Evolutionary conservation across 2,329 filamentous ascomycete species (phyloP).

Genomic region (Sclerotinia trifoliorum): DNA sequence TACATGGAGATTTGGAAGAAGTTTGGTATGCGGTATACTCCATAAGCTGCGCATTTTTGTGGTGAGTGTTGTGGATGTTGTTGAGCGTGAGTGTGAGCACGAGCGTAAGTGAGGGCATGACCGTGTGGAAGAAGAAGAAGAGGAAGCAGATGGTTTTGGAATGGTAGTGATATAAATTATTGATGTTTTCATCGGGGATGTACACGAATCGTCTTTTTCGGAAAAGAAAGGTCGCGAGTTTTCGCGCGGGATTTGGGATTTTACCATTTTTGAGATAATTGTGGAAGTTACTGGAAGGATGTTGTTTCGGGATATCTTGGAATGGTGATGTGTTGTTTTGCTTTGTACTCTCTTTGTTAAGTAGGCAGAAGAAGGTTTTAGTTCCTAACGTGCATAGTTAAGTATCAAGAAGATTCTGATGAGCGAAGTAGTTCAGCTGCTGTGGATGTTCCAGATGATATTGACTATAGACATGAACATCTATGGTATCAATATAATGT

Average conservation of each 20-base stretch:
- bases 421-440: background rate
- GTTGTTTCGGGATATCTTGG: background rate
- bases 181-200: background rate
- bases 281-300: background rate
- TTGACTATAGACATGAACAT: background rate
- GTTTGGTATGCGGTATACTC: background rate
- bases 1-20: background rate
- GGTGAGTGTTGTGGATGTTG: background rate
- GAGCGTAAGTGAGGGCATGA: background rate
- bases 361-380: background rate
- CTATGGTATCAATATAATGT: background rate
- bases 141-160: background rate
- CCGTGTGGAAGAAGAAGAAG: background rate
- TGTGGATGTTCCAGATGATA: background rate
- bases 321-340: background rate
- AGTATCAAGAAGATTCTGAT: background rate
- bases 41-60: conserved; percentile 7
- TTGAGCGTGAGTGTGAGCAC: background rate
- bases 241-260: background rate
- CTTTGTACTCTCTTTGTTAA: background rate
- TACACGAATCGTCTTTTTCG: background rate
- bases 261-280: background rate
- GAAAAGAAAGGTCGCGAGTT: background rate
- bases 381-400: background rate
- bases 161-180: background rate